Evolutionary conservation across 805 yeast species (phyloP).

Genomic region (Myxozyma geophila): DNA sequence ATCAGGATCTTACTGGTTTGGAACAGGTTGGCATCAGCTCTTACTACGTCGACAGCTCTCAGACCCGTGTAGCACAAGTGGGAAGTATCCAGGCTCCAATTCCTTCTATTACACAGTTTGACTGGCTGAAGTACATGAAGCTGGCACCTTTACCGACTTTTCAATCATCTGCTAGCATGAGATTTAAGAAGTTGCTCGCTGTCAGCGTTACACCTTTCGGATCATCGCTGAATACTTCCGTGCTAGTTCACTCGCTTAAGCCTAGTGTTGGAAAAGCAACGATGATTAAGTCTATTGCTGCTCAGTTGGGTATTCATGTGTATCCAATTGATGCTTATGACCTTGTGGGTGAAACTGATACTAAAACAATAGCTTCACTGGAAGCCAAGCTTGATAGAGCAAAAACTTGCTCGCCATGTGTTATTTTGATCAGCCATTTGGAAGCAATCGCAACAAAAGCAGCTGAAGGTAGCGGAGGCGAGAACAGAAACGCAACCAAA

Average conservation of each 20-base stretch:
- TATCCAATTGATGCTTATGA: slow-evolving; percentile 73
- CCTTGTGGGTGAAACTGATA: slow-evolving; percentile 68
- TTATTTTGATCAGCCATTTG: slow-evolving; percentile 70
- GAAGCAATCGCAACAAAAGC: slow-evolving; percentile 77
- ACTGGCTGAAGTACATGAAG: slow-evolving; percentile 40
- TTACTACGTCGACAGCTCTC: slow-evolving; percentile 66
- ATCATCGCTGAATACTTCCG: slow-evolving; percentile 59
- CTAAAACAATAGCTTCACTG: slow-evolving; percentile 77
- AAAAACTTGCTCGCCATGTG: slow-evolving; percentile 52
- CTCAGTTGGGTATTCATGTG: slow-evolving; percentile 66
- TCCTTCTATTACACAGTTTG: slow-evolving; percentile 30
- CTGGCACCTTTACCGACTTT: slow-evolving; percentile 43
- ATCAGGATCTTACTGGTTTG: slow-evolving; percentile 12
- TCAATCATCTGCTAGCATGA: neutral
- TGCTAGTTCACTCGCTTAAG: slow-evolving; percentile 68
- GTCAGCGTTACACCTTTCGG: slow-evolving; percentile 49
- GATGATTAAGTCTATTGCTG: slow-evolving; percentile 58
- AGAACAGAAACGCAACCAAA: slow-evolving; percentile 48
- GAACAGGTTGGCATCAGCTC: slow-evolving; percentile 37
- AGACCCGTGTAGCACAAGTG: slow-evolving; percentile 70
- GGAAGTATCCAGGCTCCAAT: slow-evolving; percentile 53
- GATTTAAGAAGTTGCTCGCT: slow-evolving; percentile 14
- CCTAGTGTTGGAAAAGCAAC: slow-evolving; percentile 82
- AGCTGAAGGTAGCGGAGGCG: slow-evolving; percentile 55
- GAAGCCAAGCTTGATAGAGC: slow-evolving; percentile 75